Evolutionary conservation across 768 basidiomycete genomes (phyloP).

Genomic region (Mycena indigotica): DNA sequence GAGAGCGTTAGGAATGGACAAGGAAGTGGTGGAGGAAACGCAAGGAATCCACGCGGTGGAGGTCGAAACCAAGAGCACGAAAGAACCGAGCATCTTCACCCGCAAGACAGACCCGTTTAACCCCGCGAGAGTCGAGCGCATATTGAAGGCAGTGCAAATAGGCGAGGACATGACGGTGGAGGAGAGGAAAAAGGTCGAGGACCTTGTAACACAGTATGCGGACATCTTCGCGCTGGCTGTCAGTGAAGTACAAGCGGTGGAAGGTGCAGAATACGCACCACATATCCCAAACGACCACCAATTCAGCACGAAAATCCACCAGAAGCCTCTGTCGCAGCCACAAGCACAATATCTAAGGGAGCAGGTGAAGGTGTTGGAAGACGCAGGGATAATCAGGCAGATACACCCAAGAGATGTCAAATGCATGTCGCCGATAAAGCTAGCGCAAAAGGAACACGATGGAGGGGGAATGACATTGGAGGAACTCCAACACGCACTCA

Average conservation of each 20-base stretch:
- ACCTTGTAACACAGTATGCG: slow-evolving; percentile 12
- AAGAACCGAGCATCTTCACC: no score
- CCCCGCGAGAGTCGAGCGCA: slow-evolving; percentile 19
- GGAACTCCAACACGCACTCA: slow-evolving; percentile 35
- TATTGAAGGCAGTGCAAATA: slow-evolving; percentile 21
- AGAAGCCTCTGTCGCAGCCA: slow-evolving; percentile 30
- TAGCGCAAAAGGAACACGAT: slow-evolving; percentile 38
- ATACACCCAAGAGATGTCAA: slow-evolving; percentile 34
- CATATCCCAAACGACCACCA: slow-evolving; percentile 28
- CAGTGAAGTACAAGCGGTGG: slow-evolving; percentile 15
- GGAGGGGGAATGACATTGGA: slow-evolving; percentile 11
- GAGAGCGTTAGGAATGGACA: no score
- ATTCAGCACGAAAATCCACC: slow-evolving; percentile 33
- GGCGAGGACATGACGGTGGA: slow-evolving; percentile 23
- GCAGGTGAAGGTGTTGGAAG: slow-evolving; percentile 37
- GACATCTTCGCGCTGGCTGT: slow-evolving; percentile 22
- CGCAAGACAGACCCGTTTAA: slow-evolving; percentile 24
- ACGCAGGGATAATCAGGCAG: slow-evolving; percentile 33
- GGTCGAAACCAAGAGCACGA: no score
- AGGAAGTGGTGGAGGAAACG: no score
- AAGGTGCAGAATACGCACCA: slow-evolving; percentile 32
- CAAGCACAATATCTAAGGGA: slow-evolving; percentile 33
- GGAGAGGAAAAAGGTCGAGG: neutral
- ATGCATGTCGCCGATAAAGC: slow-evolving; percentile 30
- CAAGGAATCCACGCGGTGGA: no score